phyloP scores from a whole-genome alignment of 2,329 filamentous ascomycete species.

The Reticulascus tulasneorum region DNA sequence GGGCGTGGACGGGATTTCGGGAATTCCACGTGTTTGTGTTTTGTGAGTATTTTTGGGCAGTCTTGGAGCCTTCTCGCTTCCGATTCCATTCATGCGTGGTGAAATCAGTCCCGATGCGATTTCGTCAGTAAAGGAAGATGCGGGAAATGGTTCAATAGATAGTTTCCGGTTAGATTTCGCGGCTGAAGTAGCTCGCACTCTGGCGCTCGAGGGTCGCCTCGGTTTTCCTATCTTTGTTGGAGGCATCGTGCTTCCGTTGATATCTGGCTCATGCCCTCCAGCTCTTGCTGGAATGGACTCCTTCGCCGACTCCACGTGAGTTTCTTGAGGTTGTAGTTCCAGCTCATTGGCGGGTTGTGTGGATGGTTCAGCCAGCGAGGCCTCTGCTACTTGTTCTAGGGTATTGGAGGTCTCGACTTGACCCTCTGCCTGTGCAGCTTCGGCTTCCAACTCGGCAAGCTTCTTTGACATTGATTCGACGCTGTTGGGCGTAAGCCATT shows the following conservation, averaged over 20 bases:
- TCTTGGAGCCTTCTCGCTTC: slow-evolving; percentile 30
- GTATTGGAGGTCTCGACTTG: slow-evolving; percentile 10
- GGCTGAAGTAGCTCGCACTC: slow-evolving; percentile 15
- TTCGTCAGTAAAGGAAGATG: slow-evolving; percentile 23
- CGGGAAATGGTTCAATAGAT: slow-evolving; percentile 26
- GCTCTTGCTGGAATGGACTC: background rate
- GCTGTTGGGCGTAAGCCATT: slow-evolving; percentile 63
- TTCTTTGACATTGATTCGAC: slow-evolving; percentile 44
- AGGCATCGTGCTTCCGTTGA: slow-evolving; percentile 3
- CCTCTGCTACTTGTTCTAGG: slow-evolving; percentile 1
- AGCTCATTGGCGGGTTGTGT: background rate
- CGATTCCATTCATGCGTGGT: slow-evolving; percentile 23
- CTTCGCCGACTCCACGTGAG: background rate
- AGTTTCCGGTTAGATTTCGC: slow-evolving; percentile 24
- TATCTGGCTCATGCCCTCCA: background rate
- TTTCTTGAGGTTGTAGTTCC: background rate
- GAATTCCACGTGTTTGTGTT: slow-evolving; percentile 23
- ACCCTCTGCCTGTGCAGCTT: slow-evolving; percentile 20
- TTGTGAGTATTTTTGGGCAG: slow-evolving; percentile 22
- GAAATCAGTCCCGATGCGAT: slow-evolving; percentile 24
- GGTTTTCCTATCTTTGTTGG: slow-evolving; percentile 4
- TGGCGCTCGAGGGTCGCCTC: slow-evolving; percentile 18
- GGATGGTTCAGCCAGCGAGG: background rate
- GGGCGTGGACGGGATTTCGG: slow-evolving; percentile 30
- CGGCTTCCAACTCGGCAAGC: slow-evolving; percentile 23